Conservation (phyloP, 176 grass and related monocot species). For the Raddia distichophylla region DNA sequence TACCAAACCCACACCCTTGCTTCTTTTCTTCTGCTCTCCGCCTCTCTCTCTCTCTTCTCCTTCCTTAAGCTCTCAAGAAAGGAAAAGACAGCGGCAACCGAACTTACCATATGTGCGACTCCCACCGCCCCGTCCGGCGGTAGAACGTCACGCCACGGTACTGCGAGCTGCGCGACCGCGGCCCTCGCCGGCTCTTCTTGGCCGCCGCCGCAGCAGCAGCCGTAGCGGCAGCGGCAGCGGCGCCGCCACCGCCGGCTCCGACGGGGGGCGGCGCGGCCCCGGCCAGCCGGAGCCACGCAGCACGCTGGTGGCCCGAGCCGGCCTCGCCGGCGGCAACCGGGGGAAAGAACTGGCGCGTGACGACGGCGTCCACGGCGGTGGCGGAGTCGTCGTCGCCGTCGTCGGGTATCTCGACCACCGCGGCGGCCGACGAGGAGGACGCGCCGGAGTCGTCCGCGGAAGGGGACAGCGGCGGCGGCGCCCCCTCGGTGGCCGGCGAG, state of each 20-base stretch:
- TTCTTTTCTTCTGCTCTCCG: too few relatives aligned
- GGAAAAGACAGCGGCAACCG: constrained; percentile 27
- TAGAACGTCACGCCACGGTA: constrained; percentile 99
- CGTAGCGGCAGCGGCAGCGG: not conserved
- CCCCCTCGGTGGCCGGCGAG: constrained; percentile 55
- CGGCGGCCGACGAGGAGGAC: constrained; percentile 47
- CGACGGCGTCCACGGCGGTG: constrained; percentile 38
- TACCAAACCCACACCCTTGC: constrained; percentile 20
- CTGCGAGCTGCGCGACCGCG: constrained; percentile 93
- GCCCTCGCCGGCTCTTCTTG: constrained; percentile 92
- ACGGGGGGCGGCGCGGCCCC: constrained; percentile 38
- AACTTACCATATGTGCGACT: constrained; percentile 96
- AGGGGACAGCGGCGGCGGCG: constrained; percentile 50
- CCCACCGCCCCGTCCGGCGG: constrained; percentile 92
- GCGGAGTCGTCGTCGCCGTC: constrained; percentile 54
- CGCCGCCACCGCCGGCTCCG: not conserved
- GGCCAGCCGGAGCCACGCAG: constrained; percentile 50
- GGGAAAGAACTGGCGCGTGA: constrained; percentile 94
- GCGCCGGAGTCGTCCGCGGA: constrained; percentile 63
- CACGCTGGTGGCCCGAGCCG: constrained; percentile 29
- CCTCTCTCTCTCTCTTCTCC: not conserved
- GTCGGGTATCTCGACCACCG: constrained; percentile 40
- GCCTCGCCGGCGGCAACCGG: constrained; percentile 32
- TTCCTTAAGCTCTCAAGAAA: not conserved
- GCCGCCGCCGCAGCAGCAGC: not conserved